These are phyloP conservation scores for Aspergillus campestris DNA, from an alignment of 495 filamentous ascomycete genomes.

Conservation along the genomic window DNA sequence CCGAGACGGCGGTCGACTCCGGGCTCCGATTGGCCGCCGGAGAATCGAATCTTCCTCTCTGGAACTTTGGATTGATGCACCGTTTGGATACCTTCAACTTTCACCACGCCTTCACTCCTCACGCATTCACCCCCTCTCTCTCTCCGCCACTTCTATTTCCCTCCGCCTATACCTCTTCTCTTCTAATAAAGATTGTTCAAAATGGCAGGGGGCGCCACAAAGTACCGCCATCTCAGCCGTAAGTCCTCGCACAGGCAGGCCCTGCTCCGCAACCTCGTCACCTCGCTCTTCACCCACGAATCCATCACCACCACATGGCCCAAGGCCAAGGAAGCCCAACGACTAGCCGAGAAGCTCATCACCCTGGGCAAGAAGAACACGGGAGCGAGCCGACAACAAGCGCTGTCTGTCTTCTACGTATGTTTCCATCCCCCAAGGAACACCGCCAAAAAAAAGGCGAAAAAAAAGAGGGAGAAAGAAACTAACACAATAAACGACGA, in stretches of 20 bases:
- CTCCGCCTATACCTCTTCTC: background rate
- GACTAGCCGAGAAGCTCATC: constrained; percentile 85
- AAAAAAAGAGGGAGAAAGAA: background rate
- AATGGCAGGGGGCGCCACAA: constrained; percentile 79
- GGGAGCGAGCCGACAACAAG: constrained; percentile 58
- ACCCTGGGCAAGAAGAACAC: constrained; percentile 89
- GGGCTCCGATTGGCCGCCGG: constrained; percentile 36
- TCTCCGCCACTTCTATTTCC: background rate
- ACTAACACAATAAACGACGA: background rate
- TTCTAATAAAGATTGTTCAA: constrained; percentile 7
- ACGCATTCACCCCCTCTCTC: background rate
- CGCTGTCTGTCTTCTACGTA: constrained; percentile 75
- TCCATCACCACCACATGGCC: constrained; percentile 88
- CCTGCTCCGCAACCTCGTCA: constrained; percentile 91
- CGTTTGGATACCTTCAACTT: background rate
- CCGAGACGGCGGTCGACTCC: constrained; percentile 19
- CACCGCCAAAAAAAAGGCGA: background rate
- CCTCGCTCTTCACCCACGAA: constrained; percentile 88
- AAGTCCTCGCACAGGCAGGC: constrained; percentile 80
- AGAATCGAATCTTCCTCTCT: constrained; percentile 31
- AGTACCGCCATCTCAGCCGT: constrained; percentile 81
- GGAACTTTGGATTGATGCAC: constrained; percentile 11
- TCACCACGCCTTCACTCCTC: background rate
- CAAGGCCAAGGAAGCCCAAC: constrained; percentile 95
- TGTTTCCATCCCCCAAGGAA: constrained; percentile 16